These are phyloP conservation scores for Monotropa hypopitys DNA, from an alignment of 179 eudicot genomes.

Conservation along the genomic window DNA sequence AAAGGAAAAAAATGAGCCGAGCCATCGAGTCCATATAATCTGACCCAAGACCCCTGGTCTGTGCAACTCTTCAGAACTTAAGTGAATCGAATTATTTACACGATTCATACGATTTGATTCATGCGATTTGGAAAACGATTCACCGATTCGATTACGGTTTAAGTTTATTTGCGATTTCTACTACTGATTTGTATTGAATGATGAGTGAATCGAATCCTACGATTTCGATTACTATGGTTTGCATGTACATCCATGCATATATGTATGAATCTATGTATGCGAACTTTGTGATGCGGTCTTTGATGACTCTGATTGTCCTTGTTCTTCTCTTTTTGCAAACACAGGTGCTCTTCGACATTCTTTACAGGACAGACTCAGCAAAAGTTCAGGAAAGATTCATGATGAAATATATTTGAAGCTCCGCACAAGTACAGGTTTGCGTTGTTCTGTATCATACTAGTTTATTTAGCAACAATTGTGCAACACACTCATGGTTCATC, in stretches of 20 bases:
- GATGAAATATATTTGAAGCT: constrained; percentile 90
- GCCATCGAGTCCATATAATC: too few relatives aligned
- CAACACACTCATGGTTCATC: not conserved
- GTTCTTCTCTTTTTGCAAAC: constrained; percentile 15
- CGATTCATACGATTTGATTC: too few relatives aligned
- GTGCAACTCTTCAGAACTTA: too few relatives aligned
- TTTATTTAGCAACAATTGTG: not conserved
- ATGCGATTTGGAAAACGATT: too few relatives aligned
- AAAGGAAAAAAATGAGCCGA: too few relatives aligned
- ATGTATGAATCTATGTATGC: not conserved
- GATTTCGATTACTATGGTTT: too few relatives aligned
- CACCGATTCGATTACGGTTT: too few relatives aligned
- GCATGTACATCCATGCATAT: not conserved
- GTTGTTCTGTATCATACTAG: not conserved
- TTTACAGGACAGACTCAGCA: constrained; percentile 92
- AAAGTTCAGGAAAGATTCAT: constrained; percentile 68
- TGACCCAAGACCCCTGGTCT: too few relatives aligned
- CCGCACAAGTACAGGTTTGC: constrained; percentile 85
- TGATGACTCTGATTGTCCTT: constrained; percentile 9
- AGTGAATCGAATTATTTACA: too few relatives aligned
- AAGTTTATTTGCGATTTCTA: too few relatives aligned
- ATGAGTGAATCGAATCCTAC: too few relatives aligned
- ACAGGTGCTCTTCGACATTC: constrained; percentile 97
- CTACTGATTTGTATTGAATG: too few relatives aligned
- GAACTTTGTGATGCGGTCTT: not conserved